Evolutionary conservation across 1,284 basidiomycete species (phyloP).

Genomic region (Ceratorhiza oryzae-sativae): DNA sequence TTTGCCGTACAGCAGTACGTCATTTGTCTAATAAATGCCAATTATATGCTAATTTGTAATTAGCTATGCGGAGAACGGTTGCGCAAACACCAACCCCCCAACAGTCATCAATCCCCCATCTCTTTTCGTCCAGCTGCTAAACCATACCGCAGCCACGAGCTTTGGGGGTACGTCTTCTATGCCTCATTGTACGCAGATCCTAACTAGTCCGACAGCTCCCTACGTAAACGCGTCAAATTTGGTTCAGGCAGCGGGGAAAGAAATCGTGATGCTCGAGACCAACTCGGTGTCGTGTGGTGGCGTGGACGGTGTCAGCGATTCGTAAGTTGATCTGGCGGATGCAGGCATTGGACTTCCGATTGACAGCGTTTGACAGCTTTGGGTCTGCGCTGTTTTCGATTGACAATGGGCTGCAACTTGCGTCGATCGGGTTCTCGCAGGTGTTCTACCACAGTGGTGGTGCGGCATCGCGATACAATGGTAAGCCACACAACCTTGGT

Average conservation of each 20-base stretch:
- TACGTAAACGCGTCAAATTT: slow-evolving; percentile 24
- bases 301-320: slow-evolving; percentile 53
- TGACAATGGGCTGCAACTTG: slow-evolving; percentile 70
- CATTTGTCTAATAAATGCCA: not conserved
- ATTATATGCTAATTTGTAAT: not conserved
- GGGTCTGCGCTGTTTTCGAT: slow-evolving; percentile 74
- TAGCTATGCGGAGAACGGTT: slow-evolving; percentile 33
- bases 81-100: not conserved
- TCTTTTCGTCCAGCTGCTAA: slow-evolving; percentile 20
- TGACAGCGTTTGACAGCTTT: slow-evolving; percentile 58
- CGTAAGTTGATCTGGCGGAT: slow-evolving; percentile 3
- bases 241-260: slow-evolving; percentile 48
- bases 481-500: not conserved
- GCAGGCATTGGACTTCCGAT: not conserved
- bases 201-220: not conserved
- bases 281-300: slow-evolving; percentile 59
- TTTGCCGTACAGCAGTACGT: slow-evolving; percentile 61
- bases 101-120: not conserved
- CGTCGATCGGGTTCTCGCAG: slow-evolving; percentile 61
- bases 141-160: slow-evolving; percentile 34
- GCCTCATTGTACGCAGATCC: not conserved
- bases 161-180: slow-evolving; percentile 9
- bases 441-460: slow-evolving; percentile 46
- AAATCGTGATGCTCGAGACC: slow-evolving; percentile 56
- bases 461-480: slow-evolving; percentile 39